Conservation (phyloP, 2,329 filamentous ascomycete species). For the Aspergillus tamarii region DNA sequence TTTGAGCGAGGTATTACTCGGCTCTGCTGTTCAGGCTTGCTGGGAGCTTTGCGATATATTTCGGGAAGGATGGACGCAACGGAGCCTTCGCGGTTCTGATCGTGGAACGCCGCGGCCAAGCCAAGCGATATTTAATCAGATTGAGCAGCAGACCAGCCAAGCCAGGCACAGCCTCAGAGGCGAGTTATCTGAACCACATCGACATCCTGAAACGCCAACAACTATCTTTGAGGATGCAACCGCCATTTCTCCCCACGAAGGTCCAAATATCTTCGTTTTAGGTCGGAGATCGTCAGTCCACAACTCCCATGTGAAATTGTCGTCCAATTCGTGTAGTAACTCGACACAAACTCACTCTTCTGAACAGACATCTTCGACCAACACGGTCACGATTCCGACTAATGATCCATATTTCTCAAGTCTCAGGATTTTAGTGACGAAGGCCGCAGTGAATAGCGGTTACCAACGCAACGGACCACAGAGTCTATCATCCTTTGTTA, state of each 20-base stretch:
- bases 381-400: constrained; percentile 46
- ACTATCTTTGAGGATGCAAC: constrained; percentile 95
- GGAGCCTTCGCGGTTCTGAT: constrained; percentile 69
- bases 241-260: constrained; percentile 78
- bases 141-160: constrained; percentile 53
- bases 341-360: constrained; percentile 76
- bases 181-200: constrained; percentile 29
- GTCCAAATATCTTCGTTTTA: constrained; percentile 85
- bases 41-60: constrained; percentile 96
- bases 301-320: constrained; percentile 59
- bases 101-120: constrained; percentile 81
- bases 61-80: constrained; percentile 84
- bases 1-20: constrained; percentile 80
- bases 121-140: constrained; percentile 72
- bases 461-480: constrained; percentile 65
- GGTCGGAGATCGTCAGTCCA: constrained; percentile 66
- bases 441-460: constrained; percentile 83
- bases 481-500: constrained; percentile 74
- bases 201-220: constrained; percentile 80
- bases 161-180: constrained; percentile 39
- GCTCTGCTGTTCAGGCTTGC: constrained; percentile 87
- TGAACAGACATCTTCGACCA: constrained; percentile 50
- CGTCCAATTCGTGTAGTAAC: constrained; percentile 76
- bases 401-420: constrained; percentile 79
- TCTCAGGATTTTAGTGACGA: constrained; percentile 77